These are phyloP conservation scores for Urtica urens DNA, from an alignment of 306 rosid species.

Conservation along the genomic window DNA sequence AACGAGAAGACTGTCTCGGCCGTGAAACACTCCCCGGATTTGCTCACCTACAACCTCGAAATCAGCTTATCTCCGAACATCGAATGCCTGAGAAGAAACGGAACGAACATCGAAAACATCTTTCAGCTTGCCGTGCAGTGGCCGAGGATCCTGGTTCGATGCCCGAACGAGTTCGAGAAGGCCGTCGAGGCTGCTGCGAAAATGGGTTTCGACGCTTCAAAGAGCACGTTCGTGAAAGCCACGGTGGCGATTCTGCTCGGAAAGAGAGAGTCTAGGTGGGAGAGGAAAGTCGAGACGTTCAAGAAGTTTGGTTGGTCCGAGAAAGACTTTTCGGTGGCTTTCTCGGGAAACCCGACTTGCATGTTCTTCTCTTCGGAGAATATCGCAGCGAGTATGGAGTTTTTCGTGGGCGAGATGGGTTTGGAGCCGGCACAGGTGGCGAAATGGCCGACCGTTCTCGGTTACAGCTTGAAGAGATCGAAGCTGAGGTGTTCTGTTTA, in stretches of 20 bases:
- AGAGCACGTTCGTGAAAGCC: not conserved
- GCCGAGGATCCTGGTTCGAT: constrained; percentile 3
- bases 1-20: constrained; percentile 7
- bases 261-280: constrained; percentile 13
- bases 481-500: constrained; percentile 29
- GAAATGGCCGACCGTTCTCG: not conserved
- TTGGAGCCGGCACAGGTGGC: constrained; percentile 11
- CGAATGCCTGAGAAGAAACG: constrained; percentile 16
- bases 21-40: not conserved
- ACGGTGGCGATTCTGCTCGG: constrained; percentile 21
- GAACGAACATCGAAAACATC: constrained; percentile 6
- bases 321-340: constrained; percentile 21
- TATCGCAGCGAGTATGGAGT: constrained; percentile 25
- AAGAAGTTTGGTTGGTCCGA: constrained; percentile 56
- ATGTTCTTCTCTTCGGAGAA: constrained; percentile 26
- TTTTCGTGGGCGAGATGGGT: constrained; percentile 29
- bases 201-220: constrained; percentile 31
- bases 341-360: constrained; percentile 25
- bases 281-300: constrained; percentile 19
- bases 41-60: not conserved
- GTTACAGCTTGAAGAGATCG: constrained; percentile 29
- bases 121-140: constrained; percentile 4
- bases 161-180: not conserved
- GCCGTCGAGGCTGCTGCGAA: constrained; percentile 17
- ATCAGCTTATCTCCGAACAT: constrained; percentile 12